phyloP scores from a whole-genome alignment of 306 rosid species.

The Notholithocarpus densiflorus region DNA sequence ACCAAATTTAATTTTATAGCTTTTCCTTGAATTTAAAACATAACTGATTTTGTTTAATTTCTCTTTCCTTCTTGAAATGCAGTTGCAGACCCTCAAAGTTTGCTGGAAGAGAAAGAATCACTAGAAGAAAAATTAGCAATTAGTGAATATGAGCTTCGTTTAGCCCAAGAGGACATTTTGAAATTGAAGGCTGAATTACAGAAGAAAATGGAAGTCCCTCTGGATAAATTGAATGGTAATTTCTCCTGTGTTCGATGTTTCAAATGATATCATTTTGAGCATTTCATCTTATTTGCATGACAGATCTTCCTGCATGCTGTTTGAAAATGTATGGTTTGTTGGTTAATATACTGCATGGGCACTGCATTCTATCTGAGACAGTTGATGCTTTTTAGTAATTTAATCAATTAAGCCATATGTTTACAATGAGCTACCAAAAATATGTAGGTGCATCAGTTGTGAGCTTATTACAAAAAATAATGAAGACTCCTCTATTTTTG shows the following conservation, averaged over 20 bases:
- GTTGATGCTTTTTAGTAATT: slow-evolving; percentile 1
- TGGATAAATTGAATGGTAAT: slow-evolving; percentile 50
- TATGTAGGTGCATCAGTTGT: not conserved
- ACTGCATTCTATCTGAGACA: not conserved
- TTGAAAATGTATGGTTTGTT: slow-evolving; percentile 10
- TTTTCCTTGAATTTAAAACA: not conserved
- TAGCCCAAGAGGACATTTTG: slow-evolving; percentile 82
- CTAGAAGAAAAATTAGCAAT: slow-evolving; percentile 79
- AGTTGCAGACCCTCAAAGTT: slow-evolving; percentile 93
- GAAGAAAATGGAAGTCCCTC: slow-evolving; percentile 49
- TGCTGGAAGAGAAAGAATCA: slow-evolving; percentile 84
- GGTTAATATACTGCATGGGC: not conserved
- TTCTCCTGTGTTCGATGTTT: slow-evolving; percentile 10
- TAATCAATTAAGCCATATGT: not conserved
- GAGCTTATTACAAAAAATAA: not conserved
- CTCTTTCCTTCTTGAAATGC: slow-evolving; percentile 38
- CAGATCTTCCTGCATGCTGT: not conserved
- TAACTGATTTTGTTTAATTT: slow-evolving; percentile 9
- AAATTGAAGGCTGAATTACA: slow-evolving; percentile 64
- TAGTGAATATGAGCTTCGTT: slow-evolving; percentile 84
- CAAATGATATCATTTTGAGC: not conserved
- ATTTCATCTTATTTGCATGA: slow-evolving; percentile 10
- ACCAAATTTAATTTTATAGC: not conserved
- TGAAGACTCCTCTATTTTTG: not conserved
- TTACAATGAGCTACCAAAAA: not conserved